Evolutionary conservation across 2,329 filamentous ascomycete species (phyloP).

Genomic region (Bipolaris sorokiniana): DNA sequence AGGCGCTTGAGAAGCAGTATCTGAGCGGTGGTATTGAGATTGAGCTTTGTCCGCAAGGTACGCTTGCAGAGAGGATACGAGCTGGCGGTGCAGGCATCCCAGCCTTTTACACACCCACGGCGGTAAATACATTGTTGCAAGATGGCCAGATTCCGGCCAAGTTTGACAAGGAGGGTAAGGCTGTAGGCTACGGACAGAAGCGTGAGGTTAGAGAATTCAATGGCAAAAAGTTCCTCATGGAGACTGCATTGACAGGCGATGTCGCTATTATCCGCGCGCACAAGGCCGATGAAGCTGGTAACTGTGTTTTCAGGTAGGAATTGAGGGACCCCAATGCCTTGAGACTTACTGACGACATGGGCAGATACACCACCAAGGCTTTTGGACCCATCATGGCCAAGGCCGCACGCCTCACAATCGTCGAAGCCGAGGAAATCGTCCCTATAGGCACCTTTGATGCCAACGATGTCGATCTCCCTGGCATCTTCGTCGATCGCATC

Average conservation of each 20-base stretch:
- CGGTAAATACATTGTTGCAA: conserved; percentile 67
- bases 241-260: conserved; percentile 75
- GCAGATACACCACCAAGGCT: conserved; percentile 47
- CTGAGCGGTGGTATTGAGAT: conserved; percentile 74
- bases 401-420: conserved; percentile 88
- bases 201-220: conserved; percentile 75
- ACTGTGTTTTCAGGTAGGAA: conserved; percentile 68
- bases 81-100: conserved; percentile 79
- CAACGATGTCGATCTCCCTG: conserved; percentile 82
- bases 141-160: conserved; percentile 70
- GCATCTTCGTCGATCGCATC: conserved; percentile 90
- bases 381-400: conserved; percentile 71
- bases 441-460: conserved; percentile 85
- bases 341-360: conserved; percentile 1
- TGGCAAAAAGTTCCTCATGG: conserved; percentile 76
- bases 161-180: conserved; percentile 63
- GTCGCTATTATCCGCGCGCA: conserved; percentile 77
- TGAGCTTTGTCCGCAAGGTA: conserved; percentile 79
- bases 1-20: conserved; percentile 75
- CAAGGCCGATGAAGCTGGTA: conserved; percentile 78
- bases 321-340: background rate
- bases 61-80: conserved; percentile 72
- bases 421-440: conserved; percentile 93
- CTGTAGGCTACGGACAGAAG: conserved; percentile 67
- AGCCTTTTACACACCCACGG: conserved; percentile 81